A percentile compares a stretch with the other conserved stretches of the same genome.
Conservation (phyloP, 345 rosid genomes). For the Rubroshorea leprosula region DNA sequence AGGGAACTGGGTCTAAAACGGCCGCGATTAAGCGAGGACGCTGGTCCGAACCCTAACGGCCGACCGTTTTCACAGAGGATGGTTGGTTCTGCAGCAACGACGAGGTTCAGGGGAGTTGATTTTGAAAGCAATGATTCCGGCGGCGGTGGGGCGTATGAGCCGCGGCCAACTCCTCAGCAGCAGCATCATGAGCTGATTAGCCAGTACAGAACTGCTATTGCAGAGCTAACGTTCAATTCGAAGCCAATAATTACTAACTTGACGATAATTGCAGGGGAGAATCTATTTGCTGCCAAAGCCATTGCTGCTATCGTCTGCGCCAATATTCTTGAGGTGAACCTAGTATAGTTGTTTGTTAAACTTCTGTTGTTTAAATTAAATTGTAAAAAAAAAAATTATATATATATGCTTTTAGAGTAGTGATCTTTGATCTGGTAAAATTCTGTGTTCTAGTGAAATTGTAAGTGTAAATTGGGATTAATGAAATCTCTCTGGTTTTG, state of each 20-base stretch:
- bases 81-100: conserved; percentile 15
- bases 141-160: conserved; percentile 74
- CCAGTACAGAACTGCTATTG: conserved; percentile 77
- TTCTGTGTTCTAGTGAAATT: conserved; percentile 13
- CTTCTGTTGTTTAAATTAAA: conserved; percentile 34
- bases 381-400: too few relatives aligned
- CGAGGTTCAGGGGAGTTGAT: conserved; percentile 36
- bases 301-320: conserved; percentile 71
- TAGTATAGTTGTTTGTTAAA: conserved; percentile 29
- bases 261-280: conserved; percentile 96
- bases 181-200: conserved; percentile 86
- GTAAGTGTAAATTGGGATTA: conserved; percentile 43
- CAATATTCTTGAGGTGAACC: conserved; percentile 95
- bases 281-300: conserved; percentile 76
- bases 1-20: conserved; percentile 60
- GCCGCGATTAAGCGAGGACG: conserved; percentile 48
- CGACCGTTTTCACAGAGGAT: conserved; percentile 12
- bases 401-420: not conserved
- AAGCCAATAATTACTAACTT: conserved; percentile 95
- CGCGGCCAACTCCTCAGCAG: conserved; percentile 39
- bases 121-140: conserved; percentile 38
- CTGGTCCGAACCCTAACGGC: conserved; percentile 22
- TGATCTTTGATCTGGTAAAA: not conserved
- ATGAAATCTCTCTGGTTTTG: conserved; percentile 35
- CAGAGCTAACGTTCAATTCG: conserved; percentile 95